Percentiles rank a stretch among this genome's conserved stretches.
Conservation (phyloP, 202 grass and related monocot species). For the Setaria italica region DNA sequence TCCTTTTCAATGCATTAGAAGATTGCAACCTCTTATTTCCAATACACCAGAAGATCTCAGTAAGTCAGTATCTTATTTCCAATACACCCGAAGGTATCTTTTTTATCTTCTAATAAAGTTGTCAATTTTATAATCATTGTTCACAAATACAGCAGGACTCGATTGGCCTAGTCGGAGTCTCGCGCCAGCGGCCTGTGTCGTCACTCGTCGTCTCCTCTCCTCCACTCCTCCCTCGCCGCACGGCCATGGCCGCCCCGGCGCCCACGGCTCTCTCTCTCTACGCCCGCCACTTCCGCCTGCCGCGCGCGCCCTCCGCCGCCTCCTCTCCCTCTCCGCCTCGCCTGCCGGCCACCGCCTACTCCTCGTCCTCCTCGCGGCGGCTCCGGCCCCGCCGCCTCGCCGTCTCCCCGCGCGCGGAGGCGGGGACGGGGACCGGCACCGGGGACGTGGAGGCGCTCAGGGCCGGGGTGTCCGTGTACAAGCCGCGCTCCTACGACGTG, state of each 20-base stretch:
- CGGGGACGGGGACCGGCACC: not conserved
- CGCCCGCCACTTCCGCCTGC: not conserved
- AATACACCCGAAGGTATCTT: not conserved
- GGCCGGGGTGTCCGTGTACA: slow-evolving; percentile 82
- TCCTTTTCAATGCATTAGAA: not conserved
- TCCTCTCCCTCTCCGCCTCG: not conserved
- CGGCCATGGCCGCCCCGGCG: slow-evolving; percentile 21
- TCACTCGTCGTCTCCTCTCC: no score
- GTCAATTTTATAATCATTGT: not conserved
- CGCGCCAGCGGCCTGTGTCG: no score
- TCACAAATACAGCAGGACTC: not conserved
- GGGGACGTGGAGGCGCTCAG: slow-evolving; percentile 33
- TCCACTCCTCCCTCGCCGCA: not conserved
- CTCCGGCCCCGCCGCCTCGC: slow-evolving; percentile 4
- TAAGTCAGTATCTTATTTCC: not conserved
- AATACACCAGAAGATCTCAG: not conserved
- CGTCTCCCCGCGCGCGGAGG: slow-evolving; percentile 28
- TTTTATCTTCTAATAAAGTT: not conserved
- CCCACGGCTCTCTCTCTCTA: not conserved
- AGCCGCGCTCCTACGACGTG: slow-evolving; percentile 85
- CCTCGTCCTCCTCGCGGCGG: not conserved
- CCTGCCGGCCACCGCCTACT: not conserved
- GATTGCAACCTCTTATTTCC: not conserved
- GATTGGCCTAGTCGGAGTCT: no score
- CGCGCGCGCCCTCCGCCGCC: not conserved